phyloP scores from a whole-genome alignment of 495 filamentous ascomycete species.

The Aspergillus baeticus region DNA sequence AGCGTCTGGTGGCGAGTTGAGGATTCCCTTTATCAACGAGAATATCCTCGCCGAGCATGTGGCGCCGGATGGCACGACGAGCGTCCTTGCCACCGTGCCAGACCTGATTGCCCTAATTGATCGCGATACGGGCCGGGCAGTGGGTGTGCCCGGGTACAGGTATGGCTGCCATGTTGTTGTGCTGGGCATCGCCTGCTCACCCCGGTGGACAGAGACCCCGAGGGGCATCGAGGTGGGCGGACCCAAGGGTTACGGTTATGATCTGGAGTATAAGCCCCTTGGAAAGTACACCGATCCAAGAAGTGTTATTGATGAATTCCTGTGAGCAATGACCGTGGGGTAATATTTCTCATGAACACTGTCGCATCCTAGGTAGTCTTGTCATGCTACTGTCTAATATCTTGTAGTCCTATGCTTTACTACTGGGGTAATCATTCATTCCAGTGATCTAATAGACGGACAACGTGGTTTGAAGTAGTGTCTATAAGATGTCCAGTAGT shows the following conservation, averaged over 20 bases:
- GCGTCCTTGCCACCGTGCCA: slow-evolving; percentile 29
- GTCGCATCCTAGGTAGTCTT: too few relatives aligned
- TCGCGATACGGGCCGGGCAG: slow-evolving; percentile 27
- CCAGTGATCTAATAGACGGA: too few relatives aligned
- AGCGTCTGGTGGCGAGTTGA: slow-evolving; percentile 30
- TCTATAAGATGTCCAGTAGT: too few relatives aligned
- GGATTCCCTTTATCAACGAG: slow-evolving; percentile 66
- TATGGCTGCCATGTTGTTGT: slow-evolving; percentile 37
- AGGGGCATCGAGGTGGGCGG: slow-evolving; percentile 34
- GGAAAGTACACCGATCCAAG: slow-evolving; percentile 23
- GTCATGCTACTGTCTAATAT: too few relatives aligned
- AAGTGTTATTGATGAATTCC: slow-evolving; percentile 24
- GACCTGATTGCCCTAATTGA: slow-evolving; percentile 34
- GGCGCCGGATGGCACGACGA: slow-evolving; percentile 21
- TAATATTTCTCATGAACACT: too few relatives aligned
- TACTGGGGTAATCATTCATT: too few relatives aligned
- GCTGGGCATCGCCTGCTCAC: slow-evolving; percentile 35
- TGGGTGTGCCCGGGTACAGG: slow-evolving; percentile 33
- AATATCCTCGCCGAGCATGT: slow-evolving; percentile 51
- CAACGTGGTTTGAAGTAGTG: too few relatives aligned
- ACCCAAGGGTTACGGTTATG: slow-evolving; percentile 27
- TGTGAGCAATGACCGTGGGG: too few relatives aligned
- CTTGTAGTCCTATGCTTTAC: too few relatives aligned
- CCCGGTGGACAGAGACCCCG: slow-evolving; percentile 32
- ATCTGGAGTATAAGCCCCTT: slow-evolving; percentile 25